Percentiles rank a stretch among this genome's conserved stretches.
phyloP scores from a whole-genome alignment of 2,329 filamentous ascomycete species.

The Verticillium zaregamsianum region DNA sequence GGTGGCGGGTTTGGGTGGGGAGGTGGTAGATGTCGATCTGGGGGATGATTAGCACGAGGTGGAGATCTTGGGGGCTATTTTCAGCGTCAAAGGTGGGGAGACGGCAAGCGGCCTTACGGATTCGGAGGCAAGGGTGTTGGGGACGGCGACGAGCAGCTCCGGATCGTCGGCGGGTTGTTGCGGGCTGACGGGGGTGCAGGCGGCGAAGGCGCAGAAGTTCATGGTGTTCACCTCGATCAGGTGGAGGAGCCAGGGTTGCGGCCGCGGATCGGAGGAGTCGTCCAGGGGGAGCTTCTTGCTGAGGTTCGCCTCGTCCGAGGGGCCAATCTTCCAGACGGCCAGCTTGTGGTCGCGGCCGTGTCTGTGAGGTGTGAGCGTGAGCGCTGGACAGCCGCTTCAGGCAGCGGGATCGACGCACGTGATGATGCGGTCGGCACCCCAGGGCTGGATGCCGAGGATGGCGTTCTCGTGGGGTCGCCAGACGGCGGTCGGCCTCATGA shows the following conservation, averaged over 20 bases:
- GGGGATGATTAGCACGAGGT: constrained; percentile 1
- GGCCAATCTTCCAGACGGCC: constrained; percentile 73
- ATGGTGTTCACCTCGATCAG: constrained; percentile 83
- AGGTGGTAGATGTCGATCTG: constrained; percentile 80
- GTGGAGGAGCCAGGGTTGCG: constrained; percentile 80
- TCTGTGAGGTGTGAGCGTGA: constrained; percentile 37
- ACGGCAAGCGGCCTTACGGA: constrained; percentile 41
- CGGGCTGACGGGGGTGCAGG: constrained; percentile 33
- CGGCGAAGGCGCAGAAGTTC: constrained; percentile 87
- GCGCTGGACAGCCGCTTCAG: neutral
- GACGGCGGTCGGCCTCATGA: constrained; percentile 74
- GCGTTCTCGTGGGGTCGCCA: constrained; percentile 82
- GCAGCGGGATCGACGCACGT: constrained; percentile 58
- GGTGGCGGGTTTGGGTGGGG: constrained; percentile 67
- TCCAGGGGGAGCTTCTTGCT: constrained; percentile 71
- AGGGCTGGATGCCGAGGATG: constrained; percentile 70
- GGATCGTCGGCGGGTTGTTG: neutral
- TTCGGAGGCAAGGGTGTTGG: constrained; percentile 71
- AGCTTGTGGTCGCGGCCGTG: constrained; percentile 89
- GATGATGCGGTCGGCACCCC: constrained; percentile 70
- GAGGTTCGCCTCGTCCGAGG: constrained; percentile 57
- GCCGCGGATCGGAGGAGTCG: constrained; percentile 37
- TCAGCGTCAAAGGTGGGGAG: neutral
- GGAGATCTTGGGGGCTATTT: neutral
- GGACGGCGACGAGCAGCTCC: constrained; percentile 67